These are phyloP conservation scores for Exophiala calicioides DNA, from an alignment of 2,329 filamentous ascomycete species.

Conservation along the genomic window DNA sequence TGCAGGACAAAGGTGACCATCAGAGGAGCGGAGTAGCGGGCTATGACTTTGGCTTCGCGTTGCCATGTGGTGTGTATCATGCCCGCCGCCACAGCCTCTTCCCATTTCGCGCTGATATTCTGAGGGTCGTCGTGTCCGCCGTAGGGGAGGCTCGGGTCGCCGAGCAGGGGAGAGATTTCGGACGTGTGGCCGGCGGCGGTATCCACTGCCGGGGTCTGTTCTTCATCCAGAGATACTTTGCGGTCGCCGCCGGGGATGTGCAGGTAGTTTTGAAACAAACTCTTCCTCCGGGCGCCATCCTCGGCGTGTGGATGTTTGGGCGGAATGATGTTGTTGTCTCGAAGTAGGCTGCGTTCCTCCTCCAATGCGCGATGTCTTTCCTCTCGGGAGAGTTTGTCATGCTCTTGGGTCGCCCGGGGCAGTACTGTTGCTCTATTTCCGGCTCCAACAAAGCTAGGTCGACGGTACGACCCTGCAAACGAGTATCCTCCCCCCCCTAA, in stretches of 20 bases:
- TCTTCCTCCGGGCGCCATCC: constrained; percentile 22
- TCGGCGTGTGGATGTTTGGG: constrained; percentile 47
- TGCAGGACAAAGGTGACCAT: constrained; percentile 76
- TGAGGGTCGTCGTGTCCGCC: constrained; percentile 54
- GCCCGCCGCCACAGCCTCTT: constrained; percentile 77
- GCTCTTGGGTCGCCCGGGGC: constrained; percentile 44
- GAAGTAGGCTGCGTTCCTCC: constrained; percentile 60
- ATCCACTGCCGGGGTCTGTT: constrained; percentile 20
- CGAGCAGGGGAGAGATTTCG: constrained; percentile 54
- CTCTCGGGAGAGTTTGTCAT: constrained; percentile 51
- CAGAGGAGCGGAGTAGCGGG: constrained; percentile 69
- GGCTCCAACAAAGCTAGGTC: constrained; percentile 74
- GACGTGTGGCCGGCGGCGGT: constrained; percentile 30
- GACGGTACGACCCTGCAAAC: constrained; percentile 68
- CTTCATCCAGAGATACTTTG: constrained; percentile 32
- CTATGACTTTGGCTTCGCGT: constrained; percentile 79
- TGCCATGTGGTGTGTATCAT: constrained; percentile 89
- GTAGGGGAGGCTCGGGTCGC: constrained; percentile 43
- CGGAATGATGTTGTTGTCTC: constrained; percentile 61
- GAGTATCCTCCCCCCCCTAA: constrained; percentile 45
- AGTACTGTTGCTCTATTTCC: constrained; percentile 70
- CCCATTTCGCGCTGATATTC: constrained; percentile 73
- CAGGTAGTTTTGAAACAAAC: constrained; percentile 21
- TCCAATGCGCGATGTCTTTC: constrained; percentile 57
- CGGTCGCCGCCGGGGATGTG: constrained; percentile 27